Evolutionary conservation across 2,329 filamentous ascomycete genomes (phyloP).

Genomic region (Aspergillus sp.): DNA sequence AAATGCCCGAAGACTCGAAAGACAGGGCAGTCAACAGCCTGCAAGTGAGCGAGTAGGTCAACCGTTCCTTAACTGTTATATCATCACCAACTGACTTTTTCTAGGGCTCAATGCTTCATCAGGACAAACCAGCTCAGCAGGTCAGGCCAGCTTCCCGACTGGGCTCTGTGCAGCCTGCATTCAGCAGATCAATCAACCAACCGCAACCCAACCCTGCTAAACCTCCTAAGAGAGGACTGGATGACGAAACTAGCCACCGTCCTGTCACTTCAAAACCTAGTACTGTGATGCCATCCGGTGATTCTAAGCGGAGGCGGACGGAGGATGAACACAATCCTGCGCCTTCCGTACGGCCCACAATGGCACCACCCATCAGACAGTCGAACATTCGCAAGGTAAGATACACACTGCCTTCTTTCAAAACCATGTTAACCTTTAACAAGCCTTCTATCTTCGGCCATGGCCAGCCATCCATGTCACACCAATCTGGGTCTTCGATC

Average conservation of each 20-base stretch:
- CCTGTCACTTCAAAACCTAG: slow-evolving; percentile 33
- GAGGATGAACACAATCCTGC: slow-evolving; percentile 64
- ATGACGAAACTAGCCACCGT: slow-evolving; percentile 52
- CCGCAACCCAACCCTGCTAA: slow-evolving; percentile 65
- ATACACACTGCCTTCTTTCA: not conserved
- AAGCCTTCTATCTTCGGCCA: slow-evolving; percentile 39
- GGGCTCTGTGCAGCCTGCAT: slow-evolving; percentile 47
- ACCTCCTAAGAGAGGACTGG: slow-evolving; percentile 67
- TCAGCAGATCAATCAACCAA: slow-evolving; percentile 57
- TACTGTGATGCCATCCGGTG: slow-evolving; percentile 60
- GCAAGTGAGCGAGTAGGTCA: slow-evolving; percentile 32
- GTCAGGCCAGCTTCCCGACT: slow-evolving; percentile 46
- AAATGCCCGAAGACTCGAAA: slow-evolving; percentile 40
- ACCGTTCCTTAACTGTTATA: not conserved
- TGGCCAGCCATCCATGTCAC: slow-evolving; percentile 29
- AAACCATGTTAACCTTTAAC: slow-evolving; percentile 3
- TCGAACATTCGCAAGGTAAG: slow-evolving; percentile 69
- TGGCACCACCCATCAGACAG: slow-evolving; percentile 79
- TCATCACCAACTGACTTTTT: slow-evolving; percentile 3
- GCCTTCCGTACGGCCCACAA: slow-evolving; percentile 61
- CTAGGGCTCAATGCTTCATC: slow-evolving; percentile 20
- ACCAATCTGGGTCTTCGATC: slow-evolving; percentile 26
- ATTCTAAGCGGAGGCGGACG: slow-evolving; percentile 75
- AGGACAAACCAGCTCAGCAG: slow-evolving; percentile 26
- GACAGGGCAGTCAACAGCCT: slow-evolving; percentile 40